phyloP scores from a whole-genome alignment of 2,329 filamentous ascomycete species.

The Neopestalotiopsis sp. region DNA sequence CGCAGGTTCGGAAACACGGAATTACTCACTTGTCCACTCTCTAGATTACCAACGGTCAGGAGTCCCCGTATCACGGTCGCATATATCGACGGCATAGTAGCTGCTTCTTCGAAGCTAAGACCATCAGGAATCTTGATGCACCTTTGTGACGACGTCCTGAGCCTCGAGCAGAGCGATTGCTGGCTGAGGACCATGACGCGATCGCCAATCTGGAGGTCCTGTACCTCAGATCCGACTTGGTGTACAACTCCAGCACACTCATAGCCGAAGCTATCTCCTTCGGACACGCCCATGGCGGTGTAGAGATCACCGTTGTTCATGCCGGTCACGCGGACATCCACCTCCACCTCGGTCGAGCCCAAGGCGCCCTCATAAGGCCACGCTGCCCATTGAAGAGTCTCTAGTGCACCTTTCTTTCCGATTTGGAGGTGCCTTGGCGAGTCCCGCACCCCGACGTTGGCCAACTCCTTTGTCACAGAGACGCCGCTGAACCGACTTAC shows the following conservation, averaged over 20 bases:
- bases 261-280: background rate
- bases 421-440: background rate
- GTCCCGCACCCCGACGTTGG: background rate
- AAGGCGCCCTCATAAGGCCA: background rate
- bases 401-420: background rate
- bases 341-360: background rate
- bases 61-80: slow-evolving; percentile 9
- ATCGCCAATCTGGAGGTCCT: slow-evolving; percentile 9
- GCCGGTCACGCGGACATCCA: slow-evolving; percentile 1
- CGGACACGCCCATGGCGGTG: slow-evolving; percentile 4
- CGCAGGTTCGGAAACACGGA: background rate
- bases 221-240: background rate
- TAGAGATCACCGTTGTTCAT: slow-evolving; percentile 5
- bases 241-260: background rate
- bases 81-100: slow-evolving; percentile 1
- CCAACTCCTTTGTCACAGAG: background rate
- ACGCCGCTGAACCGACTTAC: background rate
- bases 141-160: slow-evolving; percentile 4
- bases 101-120: slow-evolving; percentile 11
- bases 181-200: slow-evolving; percentile 6
- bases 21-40: slow-evolving; percentile 1
- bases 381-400: slow-evolving; percentile 5
- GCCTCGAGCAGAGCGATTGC: background rate
- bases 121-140: background rate
- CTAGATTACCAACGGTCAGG: background rate